phyloP scores from a whole-genome alignment of 768 basidiomycete species.

The Neoboletus magnificus region DNA sequence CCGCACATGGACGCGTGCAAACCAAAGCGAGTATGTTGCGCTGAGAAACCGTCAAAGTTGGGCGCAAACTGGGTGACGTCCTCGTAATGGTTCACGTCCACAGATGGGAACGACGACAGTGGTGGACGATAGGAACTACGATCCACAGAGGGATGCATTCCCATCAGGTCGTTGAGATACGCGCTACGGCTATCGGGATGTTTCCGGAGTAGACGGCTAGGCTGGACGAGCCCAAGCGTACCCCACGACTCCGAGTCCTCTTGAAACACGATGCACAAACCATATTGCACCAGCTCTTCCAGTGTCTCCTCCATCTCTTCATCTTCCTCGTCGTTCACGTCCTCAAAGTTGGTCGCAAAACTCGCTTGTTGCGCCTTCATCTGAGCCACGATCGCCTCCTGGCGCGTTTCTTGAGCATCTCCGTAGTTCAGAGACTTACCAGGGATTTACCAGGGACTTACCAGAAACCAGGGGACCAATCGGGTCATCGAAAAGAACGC shows the following conservation, averaged over 20 bases:
- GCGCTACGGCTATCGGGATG: slow-evolving; percentile 62
- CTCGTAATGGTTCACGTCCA: slow-evolving; percentile 22
- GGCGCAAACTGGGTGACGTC: slow-evolving; percentile 42
- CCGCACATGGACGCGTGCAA: slow-evolving; percentile 86
- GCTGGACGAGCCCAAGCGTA: slow-evolving; percentile 80
- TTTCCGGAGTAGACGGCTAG: slow-evolving; percentile 78
- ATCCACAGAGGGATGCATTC: slow-evolving; percentile 65
- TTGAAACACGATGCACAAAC: slow-evolving; percentile 98
- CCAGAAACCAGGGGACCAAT: no score
- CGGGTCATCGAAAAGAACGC: no score
- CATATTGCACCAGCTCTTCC: slow-evolving; percentile 57
- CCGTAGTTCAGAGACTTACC: no score
- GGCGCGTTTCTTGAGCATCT: slow-evolving; percentile 78
- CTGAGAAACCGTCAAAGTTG: slow-evolving; percentile 73
- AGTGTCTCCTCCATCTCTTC: slow-evolving; percentile 44
- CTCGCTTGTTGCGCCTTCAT: slow-evolving; percentile 92
- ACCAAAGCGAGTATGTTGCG: slow-evolving; percentile 75
- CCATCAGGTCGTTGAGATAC: slow-evolving; percentile 72
- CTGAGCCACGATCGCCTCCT: slow-evolving; percentile 91
- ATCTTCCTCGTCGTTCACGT: slow-evolving; percentile 67
- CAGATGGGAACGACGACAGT: slow-evolving; percentile 36
- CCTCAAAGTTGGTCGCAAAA: slow-evolving; percentile 76
- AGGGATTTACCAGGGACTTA: no score
- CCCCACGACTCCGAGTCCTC: slow-evolving; percentile 86
- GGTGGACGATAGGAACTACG: slow-evolving; percentile 30